Conservation (phyloP, 83 land plant genomes). For the Picea abies region DNA sequence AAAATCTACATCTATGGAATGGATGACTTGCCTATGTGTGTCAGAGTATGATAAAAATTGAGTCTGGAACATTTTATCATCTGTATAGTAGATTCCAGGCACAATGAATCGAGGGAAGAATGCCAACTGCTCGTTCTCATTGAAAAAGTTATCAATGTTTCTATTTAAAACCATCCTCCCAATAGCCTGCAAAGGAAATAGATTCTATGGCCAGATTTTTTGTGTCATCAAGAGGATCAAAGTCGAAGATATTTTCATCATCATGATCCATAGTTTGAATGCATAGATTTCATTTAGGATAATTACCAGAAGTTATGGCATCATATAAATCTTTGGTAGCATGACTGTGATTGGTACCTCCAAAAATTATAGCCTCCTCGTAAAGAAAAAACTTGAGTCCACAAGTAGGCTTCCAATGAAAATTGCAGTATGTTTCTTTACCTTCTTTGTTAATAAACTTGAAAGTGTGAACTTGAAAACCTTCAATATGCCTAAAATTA, state of each 20-base stretch:
- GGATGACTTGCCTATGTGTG: constrained; percentile 58
- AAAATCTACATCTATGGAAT: constrained; percentile 29
- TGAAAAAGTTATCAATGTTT: constrained; percentile 45
- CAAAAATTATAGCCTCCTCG: constrained; percentile 47
- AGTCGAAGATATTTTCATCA: constrained; percentile 36
- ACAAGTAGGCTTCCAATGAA: constrained; percentile 30
- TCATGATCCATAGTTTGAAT: constrained; percentile 51
- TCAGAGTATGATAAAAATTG: constrained; percentile 73
- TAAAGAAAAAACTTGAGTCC: constrained; percentile 41
- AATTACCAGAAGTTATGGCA: constrained; percentile 43
- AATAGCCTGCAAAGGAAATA: constrained; percentile 37
- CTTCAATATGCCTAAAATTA: too few species aligned
- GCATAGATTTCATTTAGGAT: constrained; percentile 47
- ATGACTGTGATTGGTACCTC: constrained; percentile 50
- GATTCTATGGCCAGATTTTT: constrained; percentile 47
- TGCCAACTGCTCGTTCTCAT: constrained; percentile 48
- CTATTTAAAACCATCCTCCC: constrained; percentile 49
- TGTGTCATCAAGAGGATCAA: constrained; percentile 52
- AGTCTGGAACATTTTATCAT: constrained; percentile 74
- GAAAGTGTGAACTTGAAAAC: too few species aligned
- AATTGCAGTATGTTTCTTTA: constrained; percentile 14
- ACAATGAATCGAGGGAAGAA: constrained; percentile 45
- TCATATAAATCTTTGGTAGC: constrained; percentile 53
- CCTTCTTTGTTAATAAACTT: constrained; percentile 7
- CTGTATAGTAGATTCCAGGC: constrained; percentile 81